Evolutionary conservation across 345 rosid genomes (phyloP).

Genomic region (Odontarrhena argentea): DNA sequence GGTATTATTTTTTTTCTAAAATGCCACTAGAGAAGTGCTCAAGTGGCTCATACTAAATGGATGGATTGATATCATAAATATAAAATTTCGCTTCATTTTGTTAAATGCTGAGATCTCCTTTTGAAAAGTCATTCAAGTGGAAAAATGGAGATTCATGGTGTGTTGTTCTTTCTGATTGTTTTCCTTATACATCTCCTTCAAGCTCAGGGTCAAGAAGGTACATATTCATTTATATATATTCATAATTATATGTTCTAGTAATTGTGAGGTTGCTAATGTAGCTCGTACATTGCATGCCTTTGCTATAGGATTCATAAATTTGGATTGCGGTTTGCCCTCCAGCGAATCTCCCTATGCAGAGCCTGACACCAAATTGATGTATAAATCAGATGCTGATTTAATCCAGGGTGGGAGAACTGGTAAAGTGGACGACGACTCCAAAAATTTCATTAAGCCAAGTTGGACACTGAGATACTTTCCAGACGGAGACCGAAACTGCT

Average conservation of each 20-base stretch:
- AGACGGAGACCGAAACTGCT: constrained; percentile 46
- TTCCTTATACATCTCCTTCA: constrained; percentile 18
- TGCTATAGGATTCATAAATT: constrained; percentile 42
- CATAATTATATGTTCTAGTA: not conserved
- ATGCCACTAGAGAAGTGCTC: not conserved
- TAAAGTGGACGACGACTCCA: not conserved
- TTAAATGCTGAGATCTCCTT: not conserved
- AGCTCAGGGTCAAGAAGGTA: constrained; percentile 45
- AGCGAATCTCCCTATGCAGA: constrained; percentile 28
- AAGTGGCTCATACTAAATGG: not conserved
- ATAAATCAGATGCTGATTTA: constrained; percentile 39
- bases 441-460: not conserved
- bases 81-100: not conserved
- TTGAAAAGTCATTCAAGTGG: not conserved
- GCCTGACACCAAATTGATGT: constrained; percentile 21
- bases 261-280: not conserved
- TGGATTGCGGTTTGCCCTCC: constrained; percentile 43
- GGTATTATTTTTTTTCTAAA: no score
- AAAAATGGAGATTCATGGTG: not conserved
- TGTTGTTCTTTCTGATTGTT: not conserved
- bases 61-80: not conserved
- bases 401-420: constrained; percentile 28
- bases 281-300: not conserved
- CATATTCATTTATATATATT: not conserved
- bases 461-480: constrained; percentile 42